phyloP scores from a whole-genome alignment of 306 rosid genomes.

The Parietaria judaica region DNA sequence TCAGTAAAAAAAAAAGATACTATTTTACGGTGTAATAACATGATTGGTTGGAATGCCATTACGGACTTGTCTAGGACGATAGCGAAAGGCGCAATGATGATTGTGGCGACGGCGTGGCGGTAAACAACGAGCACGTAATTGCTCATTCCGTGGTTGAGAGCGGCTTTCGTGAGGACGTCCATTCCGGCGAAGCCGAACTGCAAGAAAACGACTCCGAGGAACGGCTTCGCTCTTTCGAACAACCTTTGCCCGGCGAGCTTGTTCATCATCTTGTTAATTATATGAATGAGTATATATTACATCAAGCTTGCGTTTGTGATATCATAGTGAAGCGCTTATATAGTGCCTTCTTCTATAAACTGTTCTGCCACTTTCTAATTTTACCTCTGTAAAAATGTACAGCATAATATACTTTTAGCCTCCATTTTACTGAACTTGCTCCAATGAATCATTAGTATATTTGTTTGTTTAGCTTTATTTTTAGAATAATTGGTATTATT shows the following conservation, averaged over 20 bases:
- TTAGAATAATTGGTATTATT: too few species aligned
- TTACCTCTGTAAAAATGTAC: too few species aligned
- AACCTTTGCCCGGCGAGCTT: not conserved
- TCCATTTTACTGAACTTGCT: too few species aligned
- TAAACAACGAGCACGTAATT: conserved; percentile 78
- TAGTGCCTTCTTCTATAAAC: too few species aligned
- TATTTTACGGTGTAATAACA: too few species aligned
- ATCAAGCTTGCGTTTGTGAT: too few species aligned
- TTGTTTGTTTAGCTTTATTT: too few species aligned
- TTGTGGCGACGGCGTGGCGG: conserved; percentile 74
- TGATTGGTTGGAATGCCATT: too few species aligned
- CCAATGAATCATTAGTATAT: too few species aligned
- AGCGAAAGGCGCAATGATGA: conserved; percentile 67
- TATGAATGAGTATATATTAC: not conserved
- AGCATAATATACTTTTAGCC: too few species aligned
- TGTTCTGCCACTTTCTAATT: too few species aligned
- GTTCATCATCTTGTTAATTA: not conserved
- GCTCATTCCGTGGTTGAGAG: conserved; percentile 85
- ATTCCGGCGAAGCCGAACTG: conserved; percentile 73
- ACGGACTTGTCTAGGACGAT: conserved; percentile 53
- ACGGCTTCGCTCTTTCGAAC: conserved; percentile 41
- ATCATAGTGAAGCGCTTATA: too few species aligned
- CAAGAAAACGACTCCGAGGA: conserved; percentile 53
- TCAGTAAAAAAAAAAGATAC: not conserved
- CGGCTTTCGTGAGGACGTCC: conserved; percentile 83